phyloP scores from a whole-genome alignment of 306 rosid genomes.

The Aeschynomene evenia region DNA sequence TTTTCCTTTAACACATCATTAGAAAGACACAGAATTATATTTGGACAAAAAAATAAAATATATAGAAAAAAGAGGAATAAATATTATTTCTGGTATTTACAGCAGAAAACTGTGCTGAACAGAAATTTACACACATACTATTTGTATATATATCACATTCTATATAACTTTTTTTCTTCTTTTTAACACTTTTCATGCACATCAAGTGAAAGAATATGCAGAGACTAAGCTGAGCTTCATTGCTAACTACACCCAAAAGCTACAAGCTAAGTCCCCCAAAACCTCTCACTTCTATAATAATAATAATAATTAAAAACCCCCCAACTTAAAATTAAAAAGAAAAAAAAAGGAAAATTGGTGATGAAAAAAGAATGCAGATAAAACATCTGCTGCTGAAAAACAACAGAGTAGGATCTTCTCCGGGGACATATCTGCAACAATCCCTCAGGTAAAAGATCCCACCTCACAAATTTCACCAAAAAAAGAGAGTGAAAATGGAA shows the following conservation, averaged over 20 bases:
- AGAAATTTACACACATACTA: conserved; percentile 36
- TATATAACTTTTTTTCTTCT: neutral
- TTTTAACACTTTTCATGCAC: conserved; percentile 27
- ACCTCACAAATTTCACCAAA: conserved; percentile 23
- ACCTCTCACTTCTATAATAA: conserved; percentile 40
- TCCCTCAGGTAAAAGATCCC: conserved; percentile 74
- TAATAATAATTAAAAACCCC: too few relatives aligned
- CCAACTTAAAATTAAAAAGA: neutral
- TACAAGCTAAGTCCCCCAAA: conserved; percentile 69
- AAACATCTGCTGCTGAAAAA: conserved; percentile 20
- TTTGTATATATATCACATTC: conserved; percentile 41
- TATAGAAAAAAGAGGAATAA: conserved; percentile 13
- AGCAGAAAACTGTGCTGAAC: conserved; percentile 34
- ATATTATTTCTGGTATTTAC: conserved; percentile 32
- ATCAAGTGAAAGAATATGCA: conserved; percentile 53
- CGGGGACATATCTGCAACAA: conserved; percentile 75
- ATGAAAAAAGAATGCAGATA: conserved; percentile 9
- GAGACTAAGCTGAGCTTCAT: conserved; percentile 91
- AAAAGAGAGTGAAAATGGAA: too few relatives aligned
- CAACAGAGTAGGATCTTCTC: conserved; percentile 52
- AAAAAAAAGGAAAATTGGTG: neutral
- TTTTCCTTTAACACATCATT: neutral
- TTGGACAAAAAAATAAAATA: neutral
- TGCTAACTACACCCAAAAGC: conserved; percentile 67
- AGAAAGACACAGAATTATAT: conserved; percentile 12